Evolutionary conservation across 176 grass and related monocot genomes (phyloP).

Genomic region (Cenchrus americanus): DNA sequence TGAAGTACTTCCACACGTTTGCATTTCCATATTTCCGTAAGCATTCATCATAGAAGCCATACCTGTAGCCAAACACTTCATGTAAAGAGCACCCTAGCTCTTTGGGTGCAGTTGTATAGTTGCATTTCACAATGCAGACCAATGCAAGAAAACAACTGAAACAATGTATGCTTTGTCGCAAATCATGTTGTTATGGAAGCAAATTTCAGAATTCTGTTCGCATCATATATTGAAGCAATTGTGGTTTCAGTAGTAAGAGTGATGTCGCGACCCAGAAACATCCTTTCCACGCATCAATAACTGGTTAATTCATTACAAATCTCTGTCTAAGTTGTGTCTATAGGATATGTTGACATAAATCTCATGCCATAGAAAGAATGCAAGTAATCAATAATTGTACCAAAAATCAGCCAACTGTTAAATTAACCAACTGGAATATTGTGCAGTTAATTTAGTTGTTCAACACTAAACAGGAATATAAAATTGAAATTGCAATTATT

Average conservation of each 20-base stretch:
- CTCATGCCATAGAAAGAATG: not conserved
- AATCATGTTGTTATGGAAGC: not conserved
- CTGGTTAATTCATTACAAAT: not conserved
- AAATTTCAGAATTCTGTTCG: not conserved
- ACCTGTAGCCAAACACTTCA: conserved; percentile 63
- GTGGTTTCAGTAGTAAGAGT: not conserved
- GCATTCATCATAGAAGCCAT: conserved; percentile 99
- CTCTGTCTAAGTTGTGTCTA: not conserved
- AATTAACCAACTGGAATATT: not conserved
- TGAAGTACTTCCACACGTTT: conserved; percentile 99
- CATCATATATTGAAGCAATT: not conserved
- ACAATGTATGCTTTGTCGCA: conserved; percentile 9
- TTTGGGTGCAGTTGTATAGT: conserved; percentile 14
- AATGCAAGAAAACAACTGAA: conserved; percentile 5
- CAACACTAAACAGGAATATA: not conserved
- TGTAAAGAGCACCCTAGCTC: conserved; percentile 37
- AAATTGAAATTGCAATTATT: not conserved
- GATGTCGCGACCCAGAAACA: not conserved
- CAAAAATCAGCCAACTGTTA: not conserved
- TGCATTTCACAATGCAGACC: conserved; percentile 26
- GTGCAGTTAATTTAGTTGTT: not conserved
- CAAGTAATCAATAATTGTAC: not conserved
- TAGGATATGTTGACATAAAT: not conserved
- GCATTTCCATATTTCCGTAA: conserved; percentile 99
- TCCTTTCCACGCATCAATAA: not conserved